phyloP scores from a whole-genome alignment of 352 stramenopile genomes.

The Globisporangium nagaii region DNA sequence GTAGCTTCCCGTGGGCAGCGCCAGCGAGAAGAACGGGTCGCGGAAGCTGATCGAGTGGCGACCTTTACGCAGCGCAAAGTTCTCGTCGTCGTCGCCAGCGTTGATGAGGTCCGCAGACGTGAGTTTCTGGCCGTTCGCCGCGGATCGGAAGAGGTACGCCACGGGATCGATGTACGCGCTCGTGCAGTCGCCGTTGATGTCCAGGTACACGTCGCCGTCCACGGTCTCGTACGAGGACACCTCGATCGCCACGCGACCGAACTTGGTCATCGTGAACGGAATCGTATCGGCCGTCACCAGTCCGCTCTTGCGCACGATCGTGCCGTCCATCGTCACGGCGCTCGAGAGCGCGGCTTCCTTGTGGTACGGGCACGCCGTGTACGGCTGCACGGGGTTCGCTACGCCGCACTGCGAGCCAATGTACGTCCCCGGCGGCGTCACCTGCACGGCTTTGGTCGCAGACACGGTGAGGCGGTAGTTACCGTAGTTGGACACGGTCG shows the following conservation, averaged over 20 bases:
- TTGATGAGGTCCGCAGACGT: conserved; percentile 41
- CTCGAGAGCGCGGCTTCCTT: conserved; percentile 30
- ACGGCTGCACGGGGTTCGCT: conserved; percentile 21
- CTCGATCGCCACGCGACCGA: conserved; percentile 55
- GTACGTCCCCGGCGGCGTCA: conserved; percentile 34
- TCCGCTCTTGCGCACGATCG: conserved; percentile 35
- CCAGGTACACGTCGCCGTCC: conserved; percentile 28
- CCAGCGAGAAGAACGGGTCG: conserved; percentile 65
- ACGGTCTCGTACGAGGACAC: conserved; percentile 45
- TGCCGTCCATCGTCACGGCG: conserved; percentile 35
- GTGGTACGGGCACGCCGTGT: conserved; percentile 50
- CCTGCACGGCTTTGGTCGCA: conserved; percentile 23
- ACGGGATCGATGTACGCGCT: conserved; percentile 64
- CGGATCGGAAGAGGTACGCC: conserved; percentile 46
- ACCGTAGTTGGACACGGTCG: conserved; percentile 54
- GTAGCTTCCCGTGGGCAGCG: conserved; percentile 41
- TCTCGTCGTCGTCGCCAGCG: conserved; percentile 54
- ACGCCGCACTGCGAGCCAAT: conserved; percentile 56
- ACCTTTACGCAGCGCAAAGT: conserved; percentile 38
- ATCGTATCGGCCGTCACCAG: conserved; percentile 57
- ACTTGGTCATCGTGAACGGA: conserved; percentile 36
- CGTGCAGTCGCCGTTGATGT: conserved; percentile 61
- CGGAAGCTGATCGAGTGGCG: conserved; percentile 62
- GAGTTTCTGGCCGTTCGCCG: conserved; percentile 18
- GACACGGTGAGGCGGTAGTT: conserved; percentile 61